phyloP scores from a whole-genome alignment of 495 filamentous ascomycete species.

The Glonium stellatum region DNA sequence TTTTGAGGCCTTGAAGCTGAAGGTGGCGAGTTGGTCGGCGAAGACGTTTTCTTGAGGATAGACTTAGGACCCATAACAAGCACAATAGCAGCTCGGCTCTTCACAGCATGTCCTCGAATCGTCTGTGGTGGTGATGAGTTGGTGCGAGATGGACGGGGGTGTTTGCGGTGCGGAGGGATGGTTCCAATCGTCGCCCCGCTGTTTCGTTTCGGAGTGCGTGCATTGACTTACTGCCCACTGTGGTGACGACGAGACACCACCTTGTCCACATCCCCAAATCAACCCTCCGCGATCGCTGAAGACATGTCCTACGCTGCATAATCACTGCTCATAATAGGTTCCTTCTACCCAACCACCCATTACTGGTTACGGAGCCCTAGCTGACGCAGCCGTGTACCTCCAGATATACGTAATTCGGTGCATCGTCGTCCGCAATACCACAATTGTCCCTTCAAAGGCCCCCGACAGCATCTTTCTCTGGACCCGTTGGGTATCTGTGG shows the following conservation, averaged over 20 bases:
- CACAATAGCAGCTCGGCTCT: not conserved
- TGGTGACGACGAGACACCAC: not conserved
- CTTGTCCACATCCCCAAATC: conserved; percentile 1
- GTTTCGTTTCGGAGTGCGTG: not conserved
- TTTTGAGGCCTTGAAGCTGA: conserved; percentile 39
- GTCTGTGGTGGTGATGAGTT: conserved; percentile 12
- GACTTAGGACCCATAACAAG: conserved; percentile 38
- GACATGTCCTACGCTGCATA: not conserved
- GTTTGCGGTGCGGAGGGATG: not conserved
- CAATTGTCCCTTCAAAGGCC: not conserved
- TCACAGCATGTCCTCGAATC: conserved; percentile 24
- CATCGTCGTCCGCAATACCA: not conserved
- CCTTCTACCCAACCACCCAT: not conserved
- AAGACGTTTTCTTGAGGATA: conserved; percentile 49
- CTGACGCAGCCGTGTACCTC: conserved; percentile 4
- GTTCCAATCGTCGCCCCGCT: not conserved
- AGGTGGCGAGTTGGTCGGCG: conserved; percentile 36
- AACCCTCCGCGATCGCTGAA: not conserved
- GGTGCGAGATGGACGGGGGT: not conserved
- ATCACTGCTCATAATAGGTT: conserved; percentile 3
- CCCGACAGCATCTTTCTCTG: not conserved
- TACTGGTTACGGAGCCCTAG: not conserved
- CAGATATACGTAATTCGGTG: conserved; percentile 5
- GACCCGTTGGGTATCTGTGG: not conserved
- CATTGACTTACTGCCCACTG: not conserved